These are phyloP conservation scores for Arthroderma uncinatum DNA, from an alignment of 2,329 filamentous ascomycete genomes.

Conservation along the genomic window DNA sequence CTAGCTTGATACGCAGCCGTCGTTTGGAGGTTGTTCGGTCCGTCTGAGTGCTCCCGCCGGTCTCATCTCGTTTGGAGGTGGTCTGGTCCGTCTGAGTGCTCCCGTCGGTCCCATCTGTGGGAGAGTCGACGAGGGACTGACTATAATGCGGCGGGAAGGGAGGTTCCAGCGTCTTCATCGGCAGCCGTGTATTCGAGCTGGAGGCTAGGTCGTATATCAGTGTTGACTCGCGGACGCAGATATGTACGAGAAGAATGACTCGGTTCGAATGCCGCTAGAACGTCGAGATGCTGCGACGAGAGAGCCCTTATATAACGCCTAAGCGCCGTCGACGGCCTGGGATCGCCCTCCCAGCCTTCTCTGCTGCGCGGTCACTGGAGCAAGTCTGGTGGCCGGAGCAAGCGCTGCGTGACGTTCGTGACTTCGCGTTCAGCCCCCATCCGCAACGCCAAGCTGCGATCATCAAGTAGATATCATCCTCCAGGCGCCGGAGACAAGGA, in stretches of 20 bases:
- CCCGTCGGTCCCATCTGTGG: not conserved
- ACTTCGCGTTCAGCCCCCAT: not conserved
- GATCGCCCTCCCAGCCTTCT: not conserved
- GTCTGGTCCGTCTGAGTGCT: not conserved
- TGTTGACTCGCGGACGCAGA: no score
- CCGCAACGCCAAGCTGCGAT: no score
- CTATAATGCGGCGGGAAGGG: not conserved
- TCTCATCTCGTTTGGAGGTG: not conserved
- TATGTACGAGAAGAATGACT: no score
- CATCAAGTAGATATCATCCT: no score
- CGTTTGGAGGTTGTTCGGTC: not conserved
- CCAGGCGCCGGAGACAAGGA: no score
- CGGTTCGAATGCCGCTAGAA: no score
- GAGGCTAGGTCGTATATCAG: no score
- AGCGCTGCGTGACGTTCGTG: not conserved
- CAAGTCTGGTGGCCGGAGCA: not conserved
- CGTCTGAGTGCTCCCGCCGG: not conserved
- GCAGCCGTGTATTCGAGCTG: not conserved
- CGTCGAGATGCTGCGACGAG: not conserved
- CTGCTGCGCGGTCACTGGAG: not conserved
- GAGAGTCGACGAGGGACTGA: not conserved
- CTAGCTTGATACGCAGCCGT: not conserved
- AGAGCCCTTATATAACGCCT: not conserved
- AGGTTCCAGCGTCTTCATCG: not conserved
- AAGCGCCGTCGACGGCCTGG: not conserved